Conservation (phyloP, 2,329 filamentous ascomycete species). For the Exophiala bonariae region DNA sequence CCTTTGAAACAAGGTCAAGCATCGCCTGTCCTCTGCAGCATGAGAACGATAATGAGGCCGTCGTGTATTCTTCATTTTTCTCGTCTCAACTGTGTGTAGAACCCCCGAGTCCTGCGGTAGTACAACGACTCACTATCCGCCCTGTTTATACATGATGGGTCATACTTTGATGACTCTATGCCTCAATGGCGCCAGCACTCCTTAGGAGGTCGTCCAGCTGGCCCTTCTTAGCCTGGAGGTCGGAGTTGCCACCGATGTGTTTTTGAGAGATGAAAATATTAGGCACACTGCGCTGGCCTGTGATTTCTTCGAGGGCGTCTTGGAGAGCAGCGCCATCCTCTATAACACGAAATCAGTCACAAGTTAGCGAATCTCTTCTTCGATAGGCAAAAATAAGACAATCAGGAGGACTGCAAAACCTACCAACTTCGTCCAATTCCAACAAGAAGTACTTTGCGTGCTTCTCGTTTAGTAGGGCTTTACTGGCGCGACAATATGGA, state of each 20-base stretch:
- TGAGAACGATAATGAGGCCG: too few relatives aligned
- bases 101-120: too few relatives aligned
- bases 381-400: too few relatives aligned
- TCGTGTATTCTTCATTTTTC: too few relatives aligned
- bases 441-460: constrained; percentile 72
- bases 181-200: constrained; percentile 62
- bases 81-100: too few relatives aligned
- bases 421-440: constrained; percentile 84
- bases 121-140: too few relatives aligned
- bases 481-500: constrained; percentile 83
- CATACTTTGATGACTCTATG: background rate
- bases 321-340: constrained; percentile 84
- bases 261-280: constrained; percentile 91
- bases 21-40: too few relatives aligned
- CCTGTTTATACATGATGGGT: background rate
- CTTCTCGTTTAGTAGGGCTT: constrained; percentile 68
- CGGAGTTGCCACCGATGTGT: constrained; percentile 96
- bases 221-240: constrained; percentile 66
- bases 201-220: constrained; percentile 67
- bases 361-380: too few relatives aligned
- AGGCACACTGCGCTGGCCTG: constrained; percentile 83
- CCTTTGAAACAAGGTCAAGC: too few relatives aligned
- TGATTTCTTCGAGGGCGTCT: constrained; percentile 76
- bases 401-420: constrained; percentile 37
- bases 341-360: constrained; percentile 36